phyloP scores from a whole-genome alignment of 331 rosid species.

The Spiraea crenata region DNA sequence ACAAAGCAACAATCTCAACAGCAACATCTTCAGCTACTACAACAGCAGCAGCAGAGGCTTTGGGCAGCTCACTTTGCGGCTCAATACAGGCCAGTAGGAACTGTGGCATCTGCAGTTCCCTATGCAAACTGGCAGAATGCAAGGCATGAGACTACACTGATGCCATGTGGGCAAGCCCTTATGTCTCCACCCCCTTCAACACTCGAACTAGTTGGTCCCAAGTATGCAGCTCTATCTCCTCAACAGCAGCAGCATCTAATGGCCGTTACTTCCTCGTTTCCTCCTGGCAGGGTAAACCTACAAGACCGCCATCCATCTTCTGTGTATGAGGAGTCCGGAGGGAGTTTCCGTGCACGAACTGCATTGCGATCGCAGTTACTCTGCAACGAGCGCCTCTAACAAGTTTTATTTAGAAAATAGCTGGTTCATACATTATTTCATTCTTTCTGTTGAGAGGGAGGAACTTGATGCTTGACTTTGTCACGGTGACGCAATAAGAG shows the following conservation, averaged over 20 bases:
- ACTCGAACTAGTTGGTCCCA: slow-evolving; percentile 43
- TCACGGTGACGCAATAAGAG: not conserved
- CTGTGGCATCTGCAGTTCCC: slow-evolving; percentile 29
- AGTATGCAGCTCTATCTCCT: slow-evolving; percentile 34
- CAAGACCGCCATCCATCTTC: slow-evolving; percentile 41
- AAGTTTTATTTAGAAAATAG: not conserved
- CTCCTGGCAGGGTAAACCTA: slow-evolving; percentile 30
- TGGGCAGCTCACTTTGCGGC: slow-evolving; percentile 49
- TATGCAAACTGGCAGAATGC: slow-evolving; percentile 47
- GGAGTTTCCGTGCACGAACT: slow-evolving; percentile 32
- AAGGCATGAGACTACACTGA: slow-evolving; percentile 30
- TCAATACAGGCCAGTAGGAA: slow-evolving; percentile 36
- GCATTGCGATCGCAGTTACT: slow-evolving; percentile 49
- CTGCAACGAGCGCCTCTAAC: slow-evolving; percentile 47
- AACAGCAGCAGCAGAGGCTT: slow-evolving; percentile 40
- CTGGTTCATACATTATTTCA: slow-evolving; percentile 3
- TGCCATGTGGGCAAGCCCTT: slow-evolving; percentile 25
- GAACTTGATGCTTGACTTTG: slow-evolving; percentile 3
- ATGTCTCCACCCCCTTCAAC: slow-evolving; percentile 42
- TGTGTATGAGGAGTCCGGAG: slow-evolving; percentile 36
- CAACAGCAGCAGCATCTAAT: slow-evolving; percentile 40
- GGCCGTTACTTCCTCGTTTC: slow-evolving; percentile 34
- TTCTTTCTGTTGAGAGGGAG: slow-evolving; percentile 28
- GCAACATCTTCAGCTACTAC: slow-evolving; percentile 31
- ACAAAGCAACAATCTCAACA: slow-evolving; percentile 39